Conservation (phyloP, 2,329 filamentous ascomycete species). For the Neopestalotiopsis sp. region DNA sequence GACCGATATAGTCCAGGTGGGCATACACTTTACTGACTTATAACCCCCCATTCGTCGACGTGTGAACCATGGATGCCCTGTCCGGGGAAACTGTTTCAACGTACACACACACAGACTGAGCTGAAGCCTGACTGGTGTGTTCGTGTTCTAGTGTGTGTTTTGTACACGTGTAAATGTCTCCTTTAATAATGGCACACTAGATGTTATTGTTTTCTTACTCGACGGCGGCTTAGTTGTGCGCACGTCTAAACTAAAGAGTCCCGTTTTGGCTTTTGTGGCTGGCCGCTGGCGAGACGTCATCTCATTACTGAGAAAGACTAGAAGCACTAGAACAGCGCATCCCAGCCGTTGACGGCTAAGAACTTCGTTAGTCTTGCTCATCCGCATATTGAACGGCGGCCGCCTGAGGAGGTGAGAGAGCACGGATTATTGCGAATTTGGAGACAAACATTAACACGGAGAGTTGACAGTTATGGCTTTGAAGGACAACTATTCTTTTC, state of each 20-base stretch:
- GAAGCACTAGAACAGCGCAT: neutral
- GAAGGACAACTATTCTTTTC: neutral
- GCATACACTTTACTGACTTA: no score
- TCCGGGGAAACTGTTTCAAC: conserved; percentile 1
- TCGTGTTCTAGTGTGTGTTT: neutral
- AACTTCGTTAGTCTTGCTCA: neutral
- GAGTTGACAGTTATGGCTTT: neutral
- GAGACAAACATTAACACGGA: no score
- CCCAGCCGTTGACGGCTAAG: neutral
- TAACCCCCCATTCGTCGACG: neutral
- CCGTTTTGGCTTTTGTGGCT: neutral
- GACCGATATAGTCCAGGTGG: neutral
- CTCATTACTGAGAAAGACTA: neutral
- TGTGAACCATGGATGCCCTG: neutral
- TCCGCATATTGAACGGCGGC: neutral
- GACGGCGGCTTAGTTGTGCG: neutral
- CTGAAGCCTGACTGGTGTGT: neutral
- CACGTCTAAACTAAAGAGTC: neutral
- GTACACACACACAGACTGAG: no score
- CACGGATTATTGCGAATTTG: no score
- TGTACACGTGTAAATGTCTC: neutral
- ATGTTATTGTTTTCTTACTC: neutral
- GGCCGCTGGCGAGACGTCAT: neutral
- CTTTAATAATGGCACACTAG: neutral
- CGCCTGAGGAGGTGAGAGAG: no score